A percentile compares a stretch with the other conserved stretches of the same genome.
These are phyloP conservation scores for Hawksworthiomyces lignivorus DNA, from an alignment of 2,329 filamentous ascomycete genomes.

Conservation along the genomic window DNA sequence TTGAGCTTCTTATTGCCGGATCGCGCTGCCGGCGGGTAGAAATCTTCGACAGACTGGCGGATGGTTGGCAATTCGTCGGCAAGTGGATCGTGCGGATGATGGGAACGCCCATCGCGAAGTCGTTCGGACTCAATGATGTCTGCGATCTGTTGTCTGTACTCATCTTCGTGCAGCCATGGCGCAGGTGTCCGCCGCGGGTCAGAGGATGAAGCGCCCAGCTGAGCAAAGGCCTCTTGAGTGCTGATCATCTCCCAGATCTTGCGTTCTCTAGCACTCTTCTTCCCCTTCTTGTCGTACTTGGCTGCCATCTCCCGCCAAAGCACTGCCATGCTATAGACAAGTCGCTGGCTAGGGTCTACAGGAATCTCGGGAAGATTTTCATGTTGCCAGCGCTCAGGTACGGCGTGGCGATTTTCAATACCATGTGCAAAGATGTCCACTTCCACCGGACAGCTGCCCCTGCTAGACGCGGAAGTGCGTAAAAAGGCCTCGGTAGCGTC, in stretches of 20 bases:
- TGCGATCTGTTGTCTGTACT: slow-evolving; percentile 60
- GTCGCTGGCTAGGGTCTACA: slow-evolving; percentile 60
- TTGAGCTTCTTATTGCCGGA: slow-evolving; percentile 7
- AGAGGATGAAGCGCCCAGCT: slow-evolving; percentile 81
- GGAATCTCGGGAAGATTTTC: slow-evolving; percentile 79
- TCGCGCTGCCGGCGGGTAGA: slow-evolving; percentile 51
- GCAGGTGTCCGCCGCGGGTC: slow-evolving; percentile 63
- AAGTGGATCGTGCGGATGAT: slow-evolving; percentile 50
- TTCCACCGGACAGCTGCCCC: slow-evolving; percentile 71
- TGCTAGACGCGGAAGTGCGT: slow-evolving; percentile 65
- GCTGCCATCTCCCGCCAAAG: slow-evolving; percentile 52
- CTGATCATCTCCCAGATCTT: slow-evolving; percentile 57
- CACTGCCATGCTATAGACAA: slow-evolving; percentile 87
- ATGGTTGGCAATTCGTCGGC: slow-evolving; percentile 63
- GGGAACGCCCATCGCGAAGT: slow-evolving; percentile 48
- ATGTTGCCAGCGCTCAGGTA: slow-evolving; percentile 71
- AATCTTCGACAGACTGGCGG: slow-evolving; percentile 76
- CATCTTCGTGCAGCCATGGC: slow-evolving; percentile 90
- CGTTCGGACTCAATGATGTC: slow-evolving; percentile 45
- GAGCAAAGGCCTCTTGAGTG: slow-evolving; percentile 74
- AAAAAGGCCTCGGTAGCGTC: slow-evolving; percentile 65
- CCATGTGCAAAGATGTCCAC: slow-evolving; percentile 84
- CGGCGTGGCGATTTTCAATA: slow-evolving; percentile 72
- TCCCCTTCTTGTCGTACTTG: slow-evolving; percentile 58
- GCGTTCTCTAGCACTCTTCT: slow-evolving; percentile 63